Base-by-base conservation (phyloP, 306 rosid species). In the Begonia peltatifolia region DNA sequence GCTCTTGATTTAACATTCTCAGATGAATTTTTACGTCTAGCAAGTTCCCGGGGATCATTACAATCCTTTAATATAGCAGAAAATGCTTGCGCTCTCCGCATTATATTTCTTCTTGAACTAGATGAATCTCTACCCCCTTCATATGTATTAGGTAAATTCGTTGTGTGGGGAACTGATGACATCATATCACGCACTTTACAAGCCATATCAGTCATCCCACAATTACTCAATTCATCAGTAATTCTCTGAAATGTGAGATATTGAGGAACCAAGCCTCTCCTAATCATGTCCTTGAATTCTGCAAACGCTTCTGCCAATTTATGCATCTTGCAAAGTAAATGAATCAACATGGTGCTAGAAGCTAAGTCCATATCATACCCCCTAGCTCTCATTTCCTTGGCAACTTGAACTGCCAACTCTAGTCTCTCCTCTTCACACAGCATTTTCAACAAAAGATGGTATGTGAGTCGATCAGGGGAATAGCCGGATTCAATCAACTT, bases 361-460 rank as follows among this genome's bases (percentile, higher is more conserved):
- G 87, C 87, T 53, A 90, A 74, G 72, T 83, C 92, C 90, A 80
- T 78, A 68, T 86, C 97, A 57, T 43, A 67, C 9, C 95, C 95
- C 54, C 75, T 73, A 42, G 49, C 67, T 68, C 78, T 83, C 97
- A 90, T 90, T 74, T 90, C 94, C 73, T 76, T 71, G 66, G 79
- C 63, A 57, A 90, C 83, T 71, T 74, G 90, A 76, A 83, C 62
- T 20, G 95, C 94, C 71, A 85, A 64, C 12, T 78, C 79, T 53
- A 80, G 69, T 64, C 75, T 83, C 75, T 70, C 86, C 61, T 76
- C 94, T 50, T 90, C 94, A 50, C 94, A 80, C 53, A 85, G 66
- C 94, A 85, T 85, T 72, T 85, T 90, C 80, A 90, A 44, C 72
- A 90, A 55, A 68, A 90, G 92, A 67, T 90, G 87, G 72, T 78